These are phyloP conservation scores for Aureobasidium vineae DNA, from an alignment of 2,329 filamentous ascomycete genomes.

Conservation along the genomic window DNA sequence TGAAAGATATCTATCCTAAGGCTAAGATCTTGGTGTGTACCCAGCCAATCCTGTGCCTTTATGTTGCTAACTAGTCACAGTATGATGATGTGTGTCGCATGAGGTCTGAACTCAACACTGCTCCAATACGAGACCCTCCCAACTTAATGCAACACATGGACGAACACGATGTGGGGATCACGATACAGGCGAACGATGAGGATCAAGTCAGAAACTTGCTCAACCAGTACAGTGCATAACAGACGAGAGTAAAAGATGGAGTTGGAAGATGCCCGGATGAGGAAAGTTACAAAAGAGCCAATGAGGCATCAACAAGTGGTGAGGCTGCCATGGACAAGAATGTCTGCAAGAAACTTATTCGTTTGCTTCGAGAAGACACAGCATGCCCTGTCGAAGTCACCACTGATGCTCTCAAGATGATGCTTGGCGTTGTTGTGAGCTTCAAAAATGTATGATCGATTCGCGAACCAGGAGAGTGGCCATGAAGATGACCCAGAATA, in stretches of 20 bases:
- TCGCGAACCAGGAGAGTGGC: too few species aligned
- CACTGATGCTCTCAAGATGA: too few species aligned
- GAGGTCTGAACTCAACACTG: conserved; percentile 6
- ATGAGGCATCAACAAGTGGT: too few species aligned
- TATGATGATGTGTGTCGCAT: conserved; percentile 20
- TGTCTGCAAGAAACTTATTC: too few species aligned
- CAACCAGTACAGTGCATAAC: conserved; percentile 3
- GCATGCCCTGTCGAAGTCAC: too few species aligned
- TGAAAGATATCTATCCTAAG: conserved; percentile 22
- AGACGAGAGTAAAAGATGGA: background rate
- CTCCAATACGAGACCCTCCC: background rate
- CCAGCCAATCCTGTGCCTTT: too few species aligned
- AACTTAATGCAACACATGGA: background rate
- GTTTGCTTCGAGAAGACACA: too few species aligned
- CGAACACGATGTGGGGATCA: background rate
- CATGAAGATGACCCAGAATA: too few species aligned
- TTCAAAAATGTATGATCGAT: too few species aligned
- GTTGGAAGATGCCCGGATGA: background rate
- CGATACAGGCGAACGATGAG: background rate
- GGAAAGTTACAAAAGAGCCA: too few species aligned
- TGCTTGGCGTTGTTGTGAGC: too few species aligned
- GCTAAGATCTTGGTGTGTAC: conserved; percentile 14
- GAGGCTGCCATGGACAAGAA: too few species aligned
- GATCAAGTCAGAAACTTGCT: conserved; percentile 7
- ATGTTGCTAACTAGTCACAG: background rate